Conservation (phyloP, 345 rosid species). For the Excoecaria agallocha region DNA sequence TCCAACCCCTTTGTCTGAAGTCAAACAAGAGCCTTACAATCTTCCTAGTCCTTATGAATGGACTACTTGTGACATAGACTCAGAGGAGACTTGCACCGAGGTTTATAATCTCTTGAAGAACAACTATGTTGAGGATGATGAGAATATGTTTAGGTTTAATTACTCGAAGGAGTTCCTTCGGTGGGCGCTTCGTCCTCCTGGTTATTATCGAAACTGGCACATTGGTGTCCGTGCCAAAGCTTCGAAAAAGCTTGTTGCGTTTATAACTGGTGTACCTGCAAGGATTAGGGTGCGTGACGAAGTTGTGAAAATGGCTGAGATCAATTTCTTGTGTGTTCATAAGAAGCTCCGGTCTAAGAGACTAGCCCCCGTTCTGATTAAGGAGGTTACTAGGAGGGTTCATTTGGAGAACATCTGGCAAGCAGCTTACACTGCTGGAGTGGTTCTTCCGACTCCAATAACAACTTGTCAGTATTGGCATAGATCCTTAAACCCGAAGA, state of each 20-base stretch:
- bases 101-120: slow-evolving; percentile 76
- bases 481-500: slow-evolving; percentile 91
- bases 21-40: slow-evolving; percentile 88
- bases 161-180: slow-evolving; percentile 90
- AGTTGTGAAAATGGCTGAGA: slow-evolving; percentile 86
- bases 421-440: slow-evolving; percentile 94
- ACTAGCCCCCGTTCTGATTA: slow-evolving; percentile 94
- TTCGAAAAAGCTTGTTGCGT: slow-evolving; percentile 81
- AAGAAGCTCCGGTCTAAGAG: slow-evolving; percentile 94
- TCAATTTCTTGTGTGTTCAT: slow-evolving; percentile 92
- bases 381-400: slow-evolving; percentile 93
- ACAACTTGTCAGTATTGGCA: slow-evolving; percentile 96
- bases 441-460: slow-evolving; percentile 84
- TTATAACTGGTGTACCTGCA: slow-evolving; percentile 86
- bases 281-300: slow-evolving; percentile 76
- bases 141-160: slow-evolving; percentile 95
- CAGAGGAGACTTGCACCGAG: slow-evolving; percentile 72
- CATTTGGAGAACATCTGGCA: slow-evolving; percentile 94
- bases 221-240: slow-evolving; percentile 84
- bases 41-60: slow-evolving; percentile 77
- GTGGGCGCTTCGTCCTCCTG: slow-evolving; percentile 91
- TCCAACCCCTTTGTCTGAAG: slow-evolving; percentile 61
- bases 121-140: slow-evolving; percentile 92
- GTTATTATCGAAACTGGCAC: slow-evolving; percentile 80
- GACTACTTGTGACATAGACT: slow-evolving; percentile 80